phyloP scores from a whole-genome alignment of 2,329 filamentous ascomycete genomes.

The Neopestalotiopsis sp. region DNA sequence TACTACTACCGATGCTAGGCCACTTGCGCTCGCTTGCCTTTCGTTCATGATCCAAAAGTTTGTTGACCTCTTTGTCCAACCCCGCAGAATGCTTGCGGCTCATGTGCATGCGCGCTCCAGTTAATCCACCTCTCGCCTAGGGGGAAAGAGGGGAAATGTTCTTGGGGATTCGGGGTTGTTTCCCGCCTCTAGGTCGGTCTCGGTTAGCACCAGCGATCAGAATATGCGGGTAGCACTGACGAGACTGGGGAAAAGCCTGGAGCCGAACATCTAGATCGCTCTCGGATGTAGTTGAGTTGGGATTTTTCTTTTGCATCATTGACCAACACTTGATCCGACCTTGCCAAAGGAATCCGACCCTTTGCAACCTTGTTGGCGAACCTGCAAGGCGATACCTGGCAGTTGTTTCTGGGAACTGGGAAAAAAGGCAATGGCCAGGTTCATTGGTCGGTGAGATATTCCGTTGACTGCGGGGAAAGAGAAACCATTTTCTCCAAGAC shows the following conservation, averaged over 20 bases:
- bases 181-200: constrained; percentile 9
- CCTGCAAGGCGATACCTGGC: not conserved
- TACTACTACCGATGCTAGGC: not conserved
- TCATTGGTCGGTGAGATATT: not conserved
- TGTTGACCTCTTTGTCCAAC: not conserved
- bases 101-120: not conserved
- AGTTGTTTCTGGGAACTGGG: too few relatives aligned
- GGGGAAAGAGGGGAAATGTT: constrained; percentile 6
- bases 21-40: not conserved
- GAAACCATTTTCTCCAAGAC: not conserved
- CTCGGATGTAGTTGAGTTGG: not conserved
- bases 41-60: not conserved
- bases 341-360: not conserved
- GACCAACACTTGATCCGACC: not conserved
- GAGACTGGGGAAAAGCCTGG: not conserved
- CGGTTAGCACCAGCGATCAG: not conserved
- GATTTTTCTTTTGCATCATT: not conserved
- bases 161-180: constrained; percentile 5
- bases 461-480: not conserved
- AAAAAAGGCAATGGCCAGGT: not conserved
- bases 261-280: not conserved
- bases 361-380: not conserved
- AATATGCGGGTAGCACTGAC: not conserved
- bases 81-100: constrained; percentile 11
- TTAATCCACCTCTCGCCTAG: not conserved